Evolutionary conservation across 768 basidiomycete genomes (phyloP), one percentile per base, ranked within the genome.

Genomic region (Tulasnella sp.): DNA sequence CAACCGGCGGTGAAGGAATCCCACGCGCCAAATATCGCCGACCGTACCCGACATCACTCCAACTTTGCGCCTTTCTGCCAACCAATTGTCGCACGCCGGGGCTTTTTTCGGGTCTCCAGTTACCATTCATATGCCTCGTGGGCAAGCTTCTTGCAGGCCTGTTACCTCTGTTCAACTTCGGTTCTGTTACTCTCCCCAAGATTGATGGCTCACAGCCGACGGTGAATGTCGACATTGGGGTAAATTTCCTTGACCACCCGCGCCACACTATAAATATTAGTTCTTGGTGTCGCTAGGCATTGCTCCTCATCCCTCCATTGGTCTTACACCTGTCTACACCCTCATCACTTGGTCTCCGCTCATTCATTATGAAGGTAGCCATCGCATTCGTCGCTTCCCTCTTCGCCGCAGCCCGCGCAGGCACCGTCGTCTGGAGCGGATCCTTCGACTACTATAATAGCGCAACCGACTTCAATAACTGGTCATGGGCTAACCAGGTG

Each of bases 401-500:
- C 18, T 82, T 84, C 80, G 80, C 79, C 64, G 83, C 84, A 14
- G 89, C 84, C 41, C 85, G 82, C 28, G 90, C 89, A 31, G 90
- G 90, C 0, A 89, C 89, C 16, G 88, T 86, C 46, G 82, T 91
- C 69, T 92, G 91, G 91, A 72, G 34, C 64, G 81, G 72, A 72
- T 6, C 6, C 58, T 82, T 75, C 48, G 77, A 72, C 40, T 79
- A 74, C 40, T 72, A 73, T 72, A 8, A 16, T 24, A 50, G 44
- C 41, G 48, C 58, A 41, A 40, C 60, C 58, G 75, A 79, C 46
- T 72, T 74, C 41, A 60, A 40, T 74, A 77, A 69, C 90, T 90
- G 90, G 90, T 89, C 89, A 41, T 91, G 89, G 89, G 85, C 89
- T 9, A 88, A 87, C 84, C 85, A 89, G 86, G 89, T 90, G 54